Percentiles rank a stretch among this genome's conserved stretches.
Evolutionary conservation across 106 monocot genomes (phyloP).

Genomic region (Alisma plantagoaquatica): DNA sequence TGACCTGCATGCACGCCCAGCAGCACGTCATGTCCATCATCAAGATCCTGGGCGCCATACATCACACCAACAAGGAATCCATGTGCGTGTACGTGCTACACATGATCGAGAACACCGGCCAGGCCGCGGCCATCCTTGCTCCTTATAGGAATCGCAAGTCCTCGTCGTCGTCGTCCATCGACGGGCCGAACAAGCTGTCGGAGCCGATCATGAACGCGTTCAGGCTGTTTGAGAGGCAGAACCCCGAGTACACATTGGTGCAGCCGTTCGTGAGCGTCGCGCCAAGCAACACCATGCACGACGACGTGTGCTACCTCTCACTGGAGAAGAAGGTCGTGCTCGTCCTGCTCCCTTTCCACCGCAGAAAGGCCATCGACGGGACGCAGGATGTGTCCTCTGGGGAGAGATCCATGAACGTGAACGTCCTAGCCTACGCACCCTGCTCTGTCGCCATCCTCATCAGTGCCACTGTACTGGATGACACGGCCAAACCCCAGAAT

Average conservation of each 20-base stretch:
- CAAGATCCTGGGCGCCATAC: background rate
- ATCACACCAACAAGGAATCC: background rate
- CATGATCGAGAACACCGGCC: background rate
- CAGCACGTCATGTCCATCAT: background rate
- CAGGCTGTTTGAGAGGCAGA: background rate
- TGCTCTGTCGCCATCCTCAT: conserved; percentile 24
- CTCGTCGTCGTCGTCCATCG: background rate
- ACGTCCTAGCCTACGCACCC: conserved; percentile 8
- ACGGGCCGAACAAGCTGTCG: background rate
- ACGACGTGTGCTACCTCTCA: background rate
- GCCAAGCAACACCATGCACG: conserved; percentile 11
- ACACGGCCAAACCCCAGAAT: background rate
- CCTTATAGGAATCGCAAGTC: background rate
- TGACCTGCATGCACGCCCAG: background rate
- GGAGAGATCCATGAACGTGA: conserved; percentile 10
- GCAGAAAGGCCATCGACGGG: background rate
- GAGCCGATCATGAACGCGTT: background rate
- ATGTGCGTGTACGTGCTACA: background rate
- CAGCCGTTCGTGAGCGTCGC: background rate
- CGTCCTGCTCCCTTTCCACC: conserved; percentile 6
- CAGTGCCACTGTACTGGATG: too few relatives aligned
- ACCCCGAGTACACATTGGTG: background rate
- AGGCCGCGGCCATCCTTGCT: background rate
- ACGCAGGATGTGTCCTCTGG: too few relatives aligned
- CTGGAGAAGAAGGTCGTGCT: conserved; percentile 2